Evolutionary conservation across 176 grass and related monocot species (phyloP).

Genomic region (Themeda triandra): DNA sequence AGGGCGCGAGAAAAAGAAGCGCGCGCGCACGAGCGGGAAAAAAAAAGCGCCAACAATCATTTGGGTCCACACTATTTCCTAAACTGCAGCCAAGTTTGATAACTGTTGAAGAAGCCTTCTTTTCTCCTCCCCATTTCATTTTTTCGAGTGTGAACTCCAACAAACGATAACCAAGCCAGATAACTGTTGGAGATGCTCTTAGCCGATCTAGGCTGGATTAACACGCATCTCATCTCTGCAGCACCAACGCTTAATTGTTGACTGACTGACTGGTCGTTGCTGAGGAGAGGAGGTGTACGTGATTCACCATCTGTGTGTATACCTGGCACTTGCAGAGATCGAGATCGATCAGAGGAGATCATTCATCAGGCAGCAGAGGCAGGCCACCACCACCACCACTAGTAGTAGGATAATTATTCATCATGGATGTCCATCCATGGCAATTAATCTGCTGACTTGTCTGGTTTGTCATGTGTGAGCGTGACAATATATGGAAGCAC

Average conservation of each 20-base stretch:
- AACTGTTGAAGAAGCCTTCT: no score
- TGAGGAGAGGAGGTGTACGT: not conserved
- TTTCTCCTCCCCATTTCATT: no score
- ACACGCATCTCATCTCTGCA: not conserved
- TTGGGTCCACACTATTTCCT: no score
- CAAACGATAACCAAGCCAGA: no score
- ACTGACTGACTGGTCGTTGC: not conserved
- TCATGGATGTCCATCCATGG: not conserved
- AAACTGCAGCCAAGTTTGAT: no score
- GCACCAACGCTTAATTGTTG: not conserved
- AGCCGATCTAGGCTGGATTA: not conserved
- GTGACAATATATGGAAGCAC: conserved; percentile 34
- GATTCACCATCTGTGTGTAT: not conserved
- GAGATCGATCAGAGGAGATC: not conserved
- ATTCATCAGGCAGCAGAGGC: not conserved
- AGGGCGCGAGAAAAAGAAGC: no score
- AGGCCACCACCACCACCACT: conserved; percentile 7
- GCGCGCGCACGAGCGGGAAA: no score
- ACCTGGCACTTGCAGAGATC: not conserved
- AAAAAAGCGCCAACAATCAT: no score
- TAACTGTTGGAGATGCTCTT: no score
- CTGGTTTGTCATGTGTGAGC: conserved; percentile 26
- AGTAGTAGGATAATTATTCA: not conserved
- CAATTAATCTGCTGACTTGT: conserved; percentile 21
- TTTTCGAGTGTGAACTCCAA: no score